Evolutionary conservation across 139 green algal genomes (phyloP), one percentile per base, ranked within the genome.

Genomic region (Marvania coccoides): DNA sequence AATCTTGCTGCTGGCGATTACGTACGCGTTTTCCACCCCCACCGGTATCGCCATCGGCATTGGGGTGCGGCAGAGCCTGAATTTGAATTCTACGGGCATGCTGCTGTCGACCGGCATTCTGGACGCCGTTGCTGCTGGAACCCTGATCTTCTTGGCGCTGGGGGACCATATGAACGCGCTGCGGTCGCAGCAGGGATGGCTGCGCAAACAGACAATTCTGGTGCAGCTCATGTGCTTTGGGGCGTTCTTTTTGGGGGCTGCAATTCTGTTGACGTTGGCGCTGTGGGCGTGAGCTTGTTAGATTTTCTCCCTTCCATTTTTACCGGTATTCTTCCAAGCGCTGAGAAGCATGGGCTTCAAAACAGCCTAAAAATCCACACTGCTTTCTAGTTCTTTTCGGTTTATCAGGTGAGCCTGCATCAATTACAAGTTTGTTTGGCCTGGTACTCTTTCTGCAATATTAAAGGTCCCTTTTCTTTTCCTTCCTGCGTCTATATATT

Each of bases 81-180:
- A 78, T 65, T 47, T 36, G 3, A 65, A 75, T 12, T 60, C 55
- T 10, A 34, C 47, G 3, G 58, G 15, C 13, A 58, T 66, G n/a
- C 63, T 83, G 30, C 62, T 75, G 23, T 67, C 80, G 10, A 39
- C 79, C n/a, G 83, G 85, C 24, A 74, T 67, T 13, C 65, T 87
- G 23, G 80, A 91, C 60, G 72, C 81, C 5, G 34, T 91, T 3
- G 71, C 66, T 6, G 67, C 78, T 0, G 85, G 85, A 23, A 83
- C 87, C 47, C 56, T 91, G 53, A 59, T 83, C 12, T 91, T 88
- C 70, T 81, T 84, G 7, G 72, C 56, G 2, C 73, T 91, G 45
- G 77, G 74, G 28, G 78, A 88, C 54, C 70, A 91, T 15, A 47
- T 91, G 30, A 62, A 39, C 7, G 47, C 72, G 34, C 53, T 73